Percentiles rank a stretch among this genome's conserved stretches.
Evolutionary conservation across 2,329 filamentous ascomycete genomes (phyloP).

Genomic region (Paraphoma sp.): DNA sequence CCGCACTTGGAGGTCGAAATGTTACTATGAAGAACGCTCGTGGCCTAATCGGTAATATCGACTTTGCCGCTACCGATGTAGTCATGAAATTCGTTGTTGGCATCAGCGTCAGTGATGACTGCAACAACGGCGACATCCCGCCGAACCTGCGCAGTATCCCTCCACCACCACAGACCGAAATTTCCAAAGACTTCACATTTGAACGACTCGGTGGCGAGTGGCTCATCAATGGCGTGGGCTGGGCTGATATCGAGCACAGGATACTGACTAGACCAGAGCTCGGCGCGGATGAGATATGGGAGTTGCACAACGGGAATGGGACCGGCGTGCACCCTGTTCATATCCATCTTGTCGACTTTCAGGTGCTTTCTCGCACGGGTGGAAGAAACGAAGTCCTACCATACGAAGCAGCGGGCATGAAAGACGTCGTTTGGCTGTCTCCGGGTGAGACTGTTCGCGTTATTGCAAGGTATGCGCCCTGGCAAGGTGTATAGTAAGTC

Average conservation of each 20-base stretch:
- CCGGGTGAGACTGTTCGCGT: constrained; percentile 51
- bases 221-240: constrained; percentile 45
- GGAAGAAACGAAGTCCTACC: constrained; percentile 52
- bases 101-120: constrained; percentile 24
- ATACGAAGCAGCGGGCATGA: constrained; percentile 63
- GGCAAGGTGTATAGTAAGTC: constrained; percentile 55
- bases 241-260: constrained; percentile 40
- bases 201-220: constrained; percentile 35
- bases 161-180: constrained; percentile 24
- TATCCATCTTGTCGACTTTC: constrained; percentile 66
- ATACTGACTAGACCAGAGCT: constrained; percentile 39
- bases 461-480: constrained; percentile 40
- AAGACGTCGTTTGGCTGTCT: constrained; percentile 65
- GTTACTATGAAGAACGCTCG: constrained; percentile 55
- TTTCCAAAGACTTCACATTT: constrained; percentile 38
- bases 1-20: constrained; percentile 56
- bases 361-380: constrained; percentile 58
- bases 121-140: constrained; percentile 38
- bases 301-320: constrained; percentile 55
- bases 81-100: constrained; percentile 55
- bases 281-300: constrained; percentile 46
- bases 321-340: constrained; percentile 63
- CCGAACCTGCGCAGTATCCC: constrained; percentile 31
- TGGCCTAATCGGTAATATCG: constrained; percentile 53
- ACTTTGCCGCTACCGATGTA: constrained; percentile 56